Evolutionary conservation across 179 eudicot species (phyloP).

Genomic region (Kewa caespitosa): DNA sequence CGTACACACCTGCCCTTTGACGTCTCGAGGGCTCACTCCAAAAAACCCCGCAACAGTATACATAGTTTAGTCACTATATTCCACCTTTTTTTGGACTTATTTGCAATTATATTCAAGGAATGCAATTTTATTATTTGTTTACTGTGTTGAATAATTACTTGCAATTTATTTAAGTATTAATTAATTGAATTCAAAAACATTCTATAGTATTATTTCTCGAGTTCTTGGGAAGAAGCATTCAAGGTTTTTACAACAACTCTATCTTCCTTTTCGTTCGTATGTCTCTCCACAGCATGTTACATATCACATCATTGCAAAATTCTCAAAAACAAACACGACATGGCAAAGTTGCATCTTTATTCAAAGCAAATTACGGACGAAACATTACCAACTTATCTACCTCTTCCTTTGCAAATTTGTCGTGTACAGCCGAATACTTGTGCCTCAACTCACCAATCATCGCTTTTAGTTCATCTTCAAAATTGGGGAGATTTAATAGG

Average conservation of each 20-base stretch:
- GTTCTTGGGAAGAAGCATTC: conserved; percentile 47
- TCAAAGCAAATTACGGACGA: neutral
- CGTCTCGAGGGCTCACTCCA: too few species aligned
- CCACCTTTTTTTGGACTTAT: too few species aligned
- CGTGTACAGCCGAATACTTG: conserved; percentile 43
- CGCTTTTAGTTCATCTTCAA: conserved; percentile 63
- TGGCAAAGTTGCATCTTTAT: neutral
- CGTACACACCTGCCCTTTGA: too few species aligned
- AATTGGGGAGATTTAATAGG: too few species aligned
- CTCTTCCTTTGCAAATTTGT: conserved; percentile 53
- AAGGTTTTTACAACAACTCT: conserved; percentile 50
- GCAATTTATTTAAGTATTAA: too few species aligned
- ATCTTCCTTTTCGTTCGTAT: conserved; percentile 52
- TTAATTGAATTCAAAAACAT: too few species aligned
- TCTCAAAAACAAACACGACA: neutral
- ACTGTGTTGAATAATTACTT: too few species aligned
- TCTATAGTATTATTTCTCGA: too few species aligned
- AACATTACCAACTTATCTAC: conserved; percentile 63
- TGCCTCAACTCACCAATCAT: conserved; percentile 42
- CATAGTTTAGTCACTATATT: too few species aligned
- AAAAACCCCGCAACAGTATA: too few species aligned
- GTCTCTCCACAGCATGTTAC: conserved; percentile 51
- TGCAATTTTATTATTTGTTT: too few species aligned
- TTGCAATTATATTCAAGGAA: too few species aligned
- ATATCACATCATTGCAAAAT: conserved; percentile 9